phyloP scores from a whole-genome alignment of 2,329 filamentous ascomycete genomes.

The Grosmannia huntii region DNA sequence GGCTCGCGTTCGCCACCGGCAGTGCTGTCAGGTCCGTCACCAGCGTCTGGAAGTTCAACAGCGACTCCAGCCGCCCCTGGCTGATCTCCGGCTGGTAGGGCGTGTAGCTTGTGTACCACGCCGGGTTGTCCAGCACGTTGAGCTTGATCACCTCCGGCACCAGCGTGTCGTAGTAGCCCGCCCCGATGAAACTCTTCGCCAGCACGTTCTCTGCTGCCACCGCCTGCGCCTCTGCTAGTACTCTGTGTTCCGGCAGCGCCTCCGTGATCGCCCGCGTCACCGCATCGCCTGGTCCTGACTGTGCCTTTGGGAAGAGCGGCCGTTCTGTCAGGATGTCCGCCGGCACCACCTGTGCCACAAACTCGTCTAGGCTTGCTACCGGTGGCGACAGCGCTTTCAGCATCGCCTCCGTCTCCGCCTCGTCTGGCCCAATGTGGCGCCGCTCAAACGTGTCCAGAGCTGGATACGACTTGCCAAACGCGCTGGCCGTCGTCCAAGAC shows the following conservation, averaged over 20 bases:
- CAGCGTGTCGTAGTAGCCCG: slow-evolving; percentile 78
- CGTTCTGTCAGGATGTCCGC: slow-evolving; percentile 60
- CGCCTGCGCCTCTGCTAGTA: slow-evolving; percentile 30
- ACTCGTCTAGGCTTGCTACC: slow-evolving; percentile 61
- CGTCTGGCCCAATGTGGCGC: slow-evolving; percentile 77
- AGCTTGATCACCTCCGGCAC: slow-evolving; percentile 84
- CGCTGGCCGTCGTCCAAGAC: slow-evolving; percentile 10
- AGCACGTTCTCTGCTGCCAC: slow-evolving; percentile 23
- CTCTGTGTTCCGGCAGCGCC: slow-evolving; percentile 45
- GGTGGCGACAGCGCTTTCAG: slow-evolving; percentile 66
- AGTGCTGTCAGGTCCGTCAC: slow-evolving; percentile 79
- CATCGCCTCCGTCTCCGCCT: slow-evolving; percentile 61
- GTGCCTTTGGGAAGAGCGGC: slow-evolving; percentile 42
- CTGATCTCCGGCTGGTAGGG: slow-evolving; percentile 97
- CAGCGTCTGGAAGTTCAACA: slow-evolving; percentile 93
- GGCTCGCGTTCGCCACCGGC: slow-evolving; percentile 78
- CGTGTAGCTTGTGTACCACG: slow-evolving; percentile 97
- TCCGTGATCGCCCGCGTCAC: slow-evolving; percentile 22
- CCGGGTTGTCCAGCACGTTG: slow-evolving; percentile 84
- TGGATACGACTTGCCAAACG: slow-evolving; percentile 13
- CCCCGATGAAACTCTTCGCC: slow-evolving; percentile 63
- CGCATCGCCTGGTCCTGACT: slow-evolving; percentile 25
- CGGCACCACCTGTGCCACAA: slow-evolving; percentile 75
- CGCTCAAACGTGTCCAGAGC: slow-evolving; percentile 56
- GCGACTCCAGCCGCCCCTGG: slow-evolving; percentile 80